These are phyloP conservation scores for Serendipita sp. DNA, from an alignment of 1,284 basidiomycete genomes.

Conservation along the genomic window DNA sequence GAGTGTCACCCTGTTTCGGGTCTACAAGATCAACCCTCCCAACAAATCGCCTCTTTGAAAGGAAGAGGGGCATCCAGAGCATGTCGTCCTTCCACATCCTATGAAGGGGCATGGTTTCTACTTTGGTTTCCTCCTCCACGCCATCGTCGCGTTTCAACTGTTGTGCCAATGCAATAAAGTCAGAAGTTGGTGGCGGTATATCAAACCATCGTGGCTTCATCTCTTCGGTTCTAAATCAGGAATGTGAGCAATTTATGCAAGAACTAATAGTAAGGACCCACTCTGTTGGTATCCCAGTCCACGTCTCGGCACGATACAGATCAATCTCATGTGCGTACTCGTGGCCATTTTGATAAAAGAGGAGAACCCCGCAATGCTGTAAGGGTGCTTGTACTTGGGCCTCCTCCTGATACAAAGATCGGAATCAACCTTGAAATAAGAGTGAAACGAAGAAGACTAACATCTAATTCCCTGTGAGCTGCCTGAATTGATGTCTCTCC, in stretches of 20 bases:
- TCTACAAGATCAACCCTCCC: conserved; percentile 42
- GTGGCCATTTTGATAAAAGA: conserved; percentile 39
- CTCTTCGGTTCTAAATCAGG: conserved; percentile 40
- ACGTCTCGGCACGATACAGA: conserved; percentile 43
- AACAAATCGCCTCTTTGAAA: conserved; percentile 33
- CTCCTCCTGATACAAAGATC: conserved; percentile 45
- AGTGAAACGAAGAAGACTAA: conserved; percentile 16
- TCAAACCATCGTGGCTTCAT: conserved; percentile 58
- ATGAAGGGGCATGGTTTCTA: conserved; percentile 28
- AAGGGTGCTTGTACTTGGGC: conserved; percentile 51
- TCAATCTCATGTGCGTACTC: conserved; percentile 53
- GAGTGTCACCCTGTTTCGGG: background rate
- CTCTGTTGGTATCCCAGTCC: conserved; percentile 44
- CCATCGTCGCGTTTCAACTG: conserved; percentile 8
- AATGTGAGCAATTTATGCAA: background rate
- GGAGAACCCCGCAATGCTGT: conserved; percentile 40
- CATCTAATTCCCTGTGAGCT: conserved; percentile 50
- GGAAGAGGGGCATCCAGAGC: conserved; percentile 45
- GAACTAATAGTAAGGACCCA: conserved; percentile 21
- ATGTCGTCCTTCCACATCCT: conserved; percentile 52
- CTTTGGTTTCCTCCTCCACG: conserved; percentile 9
- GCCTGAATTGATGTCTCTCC: conserved; percentile 46
- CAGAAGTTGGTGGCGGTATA: conserved; percentile 15
- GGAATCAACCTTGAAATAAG: background rate
- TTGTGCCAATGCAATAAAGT: conserved; percentile 9